Base-by-base conservation (phyloP, 176 grass and related monocot species). In the Saccharum spontaneum region DNA sequence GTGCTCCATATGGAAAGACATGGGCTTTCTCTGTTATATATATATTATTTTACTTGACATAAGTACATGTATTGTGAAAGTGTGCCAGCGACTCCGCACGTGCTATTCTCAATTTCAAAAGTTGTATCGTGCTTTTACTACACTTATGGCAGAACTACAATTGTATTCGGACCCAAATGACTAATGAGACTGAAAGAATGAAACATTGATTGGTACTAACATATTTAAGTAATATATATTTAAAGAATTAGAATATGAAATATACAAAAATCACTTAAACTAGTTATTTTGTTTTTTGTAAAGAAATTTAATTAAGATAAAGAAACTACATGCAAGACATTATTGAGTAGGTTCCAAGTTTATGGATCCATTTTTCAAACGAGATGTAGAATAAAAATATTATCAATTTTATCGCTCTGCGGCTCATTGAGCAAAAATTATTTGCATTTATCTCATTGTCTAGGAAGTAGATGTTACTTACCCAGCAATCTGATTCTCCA, bases 401-500 rank as follows among this genome's bases (percentile, higher is more conserved):
- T 69, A n/a, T n/a, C 23, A 10, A 4, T 2, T 24, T 38, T 38
- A 20, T 10, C 0, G 1, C 36, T 70, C 1, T 39, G 17, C 37
- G n/a, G 1, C 3, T 43, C 17, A 40, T 26, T 3, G 68, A 43
- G 2, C 38, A 23, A n/a, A 22, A n/a, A 7, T 2, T 40, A 2
- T 22, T 22, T 69, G 3, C 4, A 39, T 38, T 70, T 70, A 5
- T 39, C 38, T 70, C 22, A 22, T 22, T 40, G 23, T 23, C 38
- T 23, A 41, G 20, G 2, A 45, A 15, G 10, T 38, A 59, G 20
- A 40, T 37, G 50, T 76, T 69, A 86, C 65, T 71, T 89, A 89
- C 86, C 86, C 87, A 48, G 89, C 82, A 78, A 85, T 89, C 64
- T 90, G 87, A 65, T 88, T 88, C 55, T 87, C 85, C 12, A 94